Base-by-base conservation (phyloP, 768 basidiomycete species). In the Suillus subalutaceus region DNA sequence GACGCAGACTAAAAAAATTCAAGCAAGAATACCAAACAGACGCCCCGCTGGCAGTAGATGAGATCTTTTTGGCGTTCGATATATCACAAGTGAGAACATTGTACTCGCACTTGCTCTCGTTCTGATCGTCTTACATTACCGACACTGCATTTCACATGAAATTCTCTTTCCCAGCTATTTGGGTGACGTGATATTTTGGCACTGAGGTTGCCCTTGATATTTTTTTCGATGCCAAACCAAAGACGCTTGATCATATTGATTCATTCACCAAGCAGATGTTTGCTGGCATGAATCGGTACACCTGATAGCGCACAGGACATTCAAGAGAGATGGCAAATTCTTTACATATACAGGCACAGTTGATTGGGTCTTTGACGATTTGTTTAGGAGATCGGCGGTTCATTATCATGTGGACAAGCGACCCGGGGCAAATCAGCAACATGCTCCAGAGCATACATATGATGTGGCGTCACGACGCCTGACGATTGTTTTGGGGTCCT, bases 1-100 rank as follows among this genome's bases (percentile, higher is more conserved):
- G 61, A 32, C 32, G 2, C 32, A 5, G 32, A 37, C 63, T 63
- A 63, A 46, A 65, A 62, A 40, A 64, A 38, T 37, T 18, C 6
- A 46, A 43, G 48, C n/a, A 48, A 12, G 10, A 48, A 48, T 12
- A 48, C 12, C 48, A 48, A 10, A 23, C 9, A 23, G 12, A 48
- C 5, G n/a, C 48, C 48, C 13, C 12, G 48, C n/a, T 23, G 48
- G n/a, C 48, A 48, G 13, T 12, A 2, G n/a, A 46, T 2, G 9
- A 46, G 9, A 46, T 46, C 4, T 10, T 46, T 46, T 46, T 46
- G 46, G 44, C 0, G 8, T n/a, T 48, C 12, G 20, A 43, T 32
- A 2, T 32, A 32, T 20, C 7, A 46, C 20, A 46, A 46, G 44
- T 46, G n/a, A 48, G 46, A 12, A 48, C 46, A 2, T 48, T 12